A percentile compares a stretch with the other conserved stretches of the same genome.
phyloP scores from a whole-genome alignment of 768 basidiomycete species.

The Boletus subcaerulescens region DNA sequence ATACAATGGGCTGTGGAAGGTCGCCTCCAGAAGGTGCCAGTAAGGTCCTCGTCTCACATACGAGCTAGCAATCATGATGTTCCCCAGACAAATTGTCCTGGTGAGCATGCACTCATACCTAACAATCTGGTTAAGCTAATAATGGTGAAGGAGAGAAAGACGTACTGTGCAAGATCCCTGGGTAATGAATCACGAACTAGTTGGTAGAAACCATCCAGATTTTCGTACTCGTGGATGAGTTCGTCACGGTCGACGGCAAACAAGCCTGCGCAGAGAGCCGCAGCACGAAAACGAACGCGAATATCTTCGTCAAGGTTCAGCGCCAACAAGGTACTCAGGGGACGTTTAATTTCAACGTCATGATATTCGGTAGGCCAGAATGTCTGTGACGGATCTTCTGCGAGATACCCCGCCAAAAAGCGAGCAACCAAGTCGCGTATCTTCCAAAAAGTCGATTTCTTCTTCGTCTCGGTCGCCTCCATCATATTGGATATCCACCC shows the following conservation, averaged over 20 bases:
- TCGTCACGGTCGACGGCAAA: constrained; percentile 41
- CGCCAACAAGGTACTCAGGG: constrained; percentile 47
- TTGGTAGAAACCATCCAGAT: constrained; percentile 40
- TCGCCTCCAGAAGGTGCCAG: constrained; percentile 82
- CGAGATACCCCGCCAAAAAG: constrained; percentile 67
- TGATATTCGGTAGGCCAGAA: constrained; percentile 42
- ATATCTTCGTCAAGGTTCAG: constrained; percentile 72
- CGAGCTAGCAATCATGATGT: constrained; percentile 77
- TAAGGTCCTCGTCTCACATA: constrained; percentile 77
- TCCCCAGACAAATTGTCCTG: constrained; percentile 65
- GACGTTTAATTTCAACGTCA: constrained; percentile 33
- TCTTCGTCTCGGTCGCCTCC: constrained; percentile 31
- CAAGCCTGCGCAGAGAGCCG: constrained; percentile 54
- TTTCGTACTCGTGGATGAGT: constrained; percentile 29
- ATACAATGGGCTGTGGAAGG: constrained; percentile 32
- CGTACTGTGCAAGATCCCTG: constrained; percentile 50
- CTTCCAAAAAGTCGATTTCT: constrained; percentile 57
- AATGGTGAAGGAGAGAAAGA: not conserved
- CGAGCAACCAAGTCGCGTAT: constrained; percentile 60
- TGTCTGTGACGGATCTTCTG: constrained; percentile 49
- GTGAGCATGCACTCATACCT: constrained; percentile 79
- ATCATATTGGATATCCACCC: constrained; percentile 52
- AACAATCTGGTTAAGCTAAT: constrained; percentile 10
- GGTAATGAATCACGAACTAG: constrained; percentile 45
- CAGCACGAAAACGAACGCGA: constrained; percentile 78